Evolutionary conservation across 805 yeast species (phyloP), one percentile per base, ranked within the genome.

Genomic region (Hanseniaspora nectarophila): DNA sequence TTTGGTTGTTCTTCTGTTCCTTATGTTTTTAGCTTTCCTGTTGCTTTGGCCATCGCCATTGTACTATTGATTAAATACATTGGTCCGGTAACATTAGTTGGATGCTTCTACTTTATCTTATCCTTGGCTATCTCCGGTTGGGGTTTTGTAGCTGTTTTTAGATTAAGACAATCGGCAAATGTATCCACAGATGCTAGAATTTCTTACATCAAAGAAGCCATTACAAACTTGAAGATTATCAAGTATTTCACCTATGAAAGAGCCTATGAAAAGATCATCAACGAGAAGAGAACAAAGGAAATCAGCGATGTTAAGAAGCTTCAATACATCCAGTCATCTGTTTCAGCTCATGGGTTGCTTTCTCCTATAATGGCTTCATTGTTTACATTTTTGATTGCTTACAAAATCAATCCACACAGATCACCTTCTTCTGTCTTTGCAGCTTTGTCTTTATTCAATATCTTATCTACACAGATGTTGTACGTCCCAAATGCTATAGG

Each of bases 181-280:
- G 67, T 67, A 2, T 76, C 69, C 59, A 89, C 95, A 2, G 97
- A 89, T 64, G 65, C 70, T 20, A 79, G 97, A 61, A 86, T 89
- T 21, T 73, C 78, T 44, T 72, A 77, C 45, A 80, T 87, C 64
- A 82, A 85, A 57, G 97, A 89, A 64, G 77, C 87, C 28, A 70
- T 89, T 57, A 79, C 76, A 61, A 79, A 83, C 57, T 76, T 89
- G 73, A 85, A 84, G 61, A 75, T 82, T 70, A 85, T 89, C 64
- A 89, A 89, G 68, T 84, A 76, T 63, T 89, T 88, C 63, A 85
- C 94, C 1, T 89, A 96, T 96, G 97, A 89, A 67, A 72, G 72
- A 31, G 88, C 96, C 0, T 89, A 86, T 63, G 72, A 73, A 51
- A 64, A 72, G 9, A 69, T 73, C 49, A 74, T 89, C 33, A 61